Evolutionary conservation across 140 eudicot genomes (phyloP).

Genomic region (Senecio squalidus): DNA sequence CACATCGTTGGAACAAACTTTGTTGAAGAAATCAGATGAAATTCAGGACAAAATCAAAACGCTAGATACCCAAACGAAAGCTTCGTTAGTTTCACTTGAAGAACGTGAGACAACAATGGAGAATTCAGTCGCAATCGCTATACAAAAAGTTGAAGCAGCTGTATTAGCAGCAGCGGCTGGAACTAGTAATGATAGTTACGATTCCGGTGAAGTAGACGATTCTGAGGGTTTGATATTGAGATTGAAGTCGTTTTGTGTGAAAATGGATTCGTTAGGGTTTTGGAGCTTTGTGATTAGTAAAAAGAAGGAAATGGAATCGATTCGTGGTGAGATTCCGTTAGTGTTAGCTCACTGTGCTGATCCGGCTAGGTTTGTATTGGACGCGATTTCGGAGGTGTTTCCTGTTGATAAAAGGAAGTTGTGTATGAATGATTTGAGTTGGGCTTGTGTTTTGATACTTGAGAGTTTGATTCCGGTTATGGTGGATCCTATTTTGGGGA

Average conservation of each 20-base stretch:
- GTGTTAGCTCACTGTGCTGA: slow-evolving; percentile 66
- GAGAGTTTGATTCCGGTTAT: slow-evolving; percentile 67
- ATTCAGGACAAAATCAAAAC: slow-evolving; percentile 40
- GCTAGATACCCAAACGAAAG: not conserved
- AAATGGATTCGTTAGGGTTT: slow-evolving; percentile 40
- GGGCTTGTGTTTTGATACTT: slow-evolving; percentile 93
- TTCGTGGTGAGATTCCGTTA: slow-evolving; percentile 43
- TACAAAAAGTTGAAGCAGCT: not conserved
- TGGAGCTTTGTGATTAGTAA: slow-evolving; percentile 56
- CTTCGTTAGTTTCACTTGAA: not conserved
- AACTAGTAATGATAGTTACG: not conserved
- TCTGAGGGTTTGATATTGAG: slow-evolving; percentile 52
- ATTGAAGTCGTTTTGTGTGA: slow-evolving; percentile 39
- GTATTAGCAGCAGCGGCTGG: not conserved
- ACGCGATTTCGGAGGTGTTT: slow-evolving; percentile 87
- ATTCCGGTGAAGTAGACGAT: slow-evolving; percentile 43
- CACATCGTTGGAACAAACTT: slow-evolving; percentile 59
- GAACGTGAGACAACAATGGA: not conserved
- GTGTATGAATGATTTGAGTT: slow-evolving; percentile 54
- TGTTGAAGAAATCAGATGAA: slow-evolving; percentile 48
- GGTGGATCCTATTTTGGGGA: slow-evolving; percentile 80
- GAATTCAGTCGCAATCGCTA: not conserved
- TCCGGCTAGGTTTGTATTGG: slow-evolving; percentile 86
- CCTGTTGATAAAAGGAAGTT: slow-evolving; percentile 64
- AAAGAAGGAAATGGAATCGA: slow-evolving; percentile 72